Percentiles rank a stretch among this genome's conserved stretches.
Conservation (phyloP, 2,329 filamentous ascomycete genomes). For the Dactylonectria estremocensis region DNA sequence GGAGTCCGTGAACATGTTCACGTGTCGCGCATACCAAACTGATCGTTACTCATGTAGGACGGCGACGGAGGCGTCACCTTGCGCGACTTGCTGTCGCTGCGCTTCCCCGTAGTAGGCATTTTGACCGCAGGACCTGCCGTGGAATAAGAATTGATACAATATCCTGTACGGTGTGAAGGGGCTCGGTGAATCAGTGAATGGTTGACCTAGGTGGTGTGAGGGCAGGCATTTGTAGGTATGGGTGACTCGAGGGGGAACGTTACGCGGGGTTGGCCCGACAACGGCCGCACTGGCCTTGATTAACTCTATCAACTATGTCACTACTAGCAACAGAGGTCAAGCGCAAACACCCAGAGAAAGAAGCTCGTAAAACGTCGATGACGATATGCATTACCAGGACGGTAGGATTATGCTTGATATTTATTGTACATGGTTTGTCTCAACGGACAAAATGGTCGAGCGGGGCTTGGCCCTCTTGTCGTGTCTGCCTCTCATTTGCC, state of each 20-base stretch:
- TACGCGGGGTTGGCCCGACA: slow-evolving; percentile 48
- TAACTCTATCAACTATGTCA: slow-evolving; percentile 29
- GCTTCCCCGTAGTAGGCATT: slow-evolving; percentile 53
- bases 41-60: slow-evolving; percentile 76
- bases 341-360: slow-evolving; percentile 7
- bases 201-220: slow-evolving; percentile 31
- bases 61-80: slow-evolving; percentile 75
- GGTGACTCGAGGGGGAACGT: slow-evolving; percentile 29
- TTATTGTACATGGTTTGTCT: slow-evolving; percentile 24
- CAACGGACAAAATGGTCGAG: slow-evolving; percentile 30
- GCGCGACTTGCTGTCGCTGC: slow-evolving; percentile 57
- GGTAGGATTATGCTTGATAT: slow-evolving; percentile 19
- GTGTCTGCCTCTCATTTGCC: slow-evolving; percentile 49
- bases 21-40: slow-evolving; percentile 68
- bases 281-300: slow-evolving; percentile 31
- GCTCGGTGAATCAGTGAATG: slow-evolving; percentile 29
- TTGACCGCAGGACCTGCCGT: slow-evolving; percentile 37
- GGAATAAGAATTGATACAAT: slow-evolving; percentile 34
- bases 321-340: slow-evolving; percentile 40
- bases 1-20: slow-evolving; percentile 27
- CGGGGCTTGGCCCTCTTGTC: slow-evolving; percentile 39
- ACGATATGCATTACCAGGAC: slow-evolving; percentile 6
- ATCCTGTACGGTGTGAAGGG: slow-evolving; percentile 38
- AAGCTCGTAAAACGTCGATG: slow-evolving; percentile 3
- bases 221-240: slow-evolving; percentile 35